These are phyloP conservation scores for Pelargonium australe DNA, from an alignment of 441 rosid genomes.

Conservation along the genomic window DNA sequence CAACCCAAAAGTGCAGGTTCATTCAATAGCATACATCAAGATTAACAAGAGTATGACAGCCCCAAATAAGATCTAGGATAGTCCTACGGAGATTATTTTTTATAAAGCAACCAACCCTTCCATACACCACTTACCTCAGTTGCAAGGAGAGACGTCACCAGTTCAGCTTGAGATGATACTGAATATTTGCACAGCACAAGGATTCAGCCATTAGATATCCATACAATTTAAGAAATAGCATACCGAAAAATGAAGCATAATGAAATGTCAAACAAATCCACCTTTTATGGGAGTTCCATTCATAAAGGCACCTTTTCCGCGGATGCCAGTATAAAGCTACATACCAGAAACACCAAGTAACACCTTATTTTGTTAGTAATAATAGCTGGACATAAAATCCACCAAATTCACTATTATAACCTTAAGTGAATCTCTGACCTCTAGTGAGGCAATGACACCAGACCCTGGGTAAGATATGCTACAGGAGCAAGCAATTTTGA, in stretches of 20 bases:
- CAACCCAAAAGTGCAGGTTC: too few species aligned
- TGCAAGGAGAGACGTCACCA: constrained; percentile 72
- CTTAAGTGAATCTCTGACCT: background rate
- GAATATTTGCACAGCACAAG: constrained; percentile 26
- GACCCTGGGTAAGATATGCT: too few species aligned
- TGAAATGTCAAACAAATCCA: constrained; percentile 16
- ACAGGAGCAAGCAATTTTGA: too few species aligned
- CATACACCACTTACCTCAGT: constrained; percentile 52
- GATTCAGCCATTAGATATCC: constrained; percentile 16
- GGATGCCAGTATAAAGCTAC: constrained; percentile 74
- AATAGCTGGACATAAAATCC: background rate
- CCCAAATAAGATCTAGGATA: too few species aligned
- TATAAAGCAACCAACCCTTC: background rate
- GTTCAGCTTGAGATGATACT: constrained; percentile 76
- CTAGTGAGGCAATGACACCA: too few species aligned
- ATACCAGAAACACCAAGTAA: constrained; percentile 15
- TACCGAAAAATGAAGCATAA: background rate
- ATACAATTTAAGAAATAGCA: background rate
- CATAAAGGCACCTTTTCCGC: constrained; percentile 74
- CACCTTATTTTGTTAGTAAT: background rate
- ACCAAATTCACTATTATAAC: background rate
- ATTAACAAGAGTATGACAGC: too few species aligned
- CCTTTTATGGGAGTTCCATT: constrained; percentile 79
- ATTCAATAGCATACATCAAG: too few species aligned
- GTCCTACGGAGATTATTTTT: too few species aligned